Conservation (phyloP, 768 basidiomycete species). For the Cystofilobasidium ferigula region DNA sequence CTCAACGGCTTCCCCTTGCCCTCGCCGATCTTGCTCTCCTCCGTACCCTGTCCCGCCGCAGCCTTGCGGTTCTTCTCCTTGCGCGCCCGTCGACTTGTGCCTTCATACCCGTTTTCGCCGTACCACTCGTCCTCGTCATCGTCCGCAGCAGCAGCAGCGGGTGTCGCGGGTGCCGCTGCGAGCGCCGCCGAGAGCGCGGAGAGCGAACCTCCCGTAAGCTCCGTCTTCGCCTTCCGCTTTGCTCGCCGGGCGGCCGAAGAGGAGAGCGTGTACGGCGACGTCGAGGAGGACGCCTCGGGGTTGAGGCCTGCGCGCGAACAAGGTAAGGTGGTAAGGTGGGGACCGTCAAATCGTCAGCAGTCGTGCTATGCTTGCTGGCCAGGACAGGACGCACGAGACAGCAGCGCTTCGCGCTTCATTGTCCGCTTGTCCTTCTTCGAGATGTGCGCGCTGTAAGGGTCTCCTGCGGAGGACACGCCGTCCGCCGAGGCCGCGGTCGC, state of each 20-base stretch:
- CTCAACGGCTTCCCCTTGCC: slow-evolving; percentile 20
- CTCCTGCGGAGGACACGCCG: neutral
- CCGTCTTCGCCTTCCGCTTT: slow-evolving; percentile 17
- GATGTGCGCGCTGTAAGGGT: neutral
- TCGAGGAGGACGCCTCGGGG: neutral
- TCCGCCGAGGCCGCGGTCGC: neutral
- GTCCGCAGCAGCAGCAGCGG: neutral
- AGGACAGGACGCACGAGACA: slow-evolving; percentile 14
- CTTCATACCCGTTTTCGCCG: slow-evolving; percentile 9
- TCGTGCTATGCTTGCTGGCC: too few relatives aligned
- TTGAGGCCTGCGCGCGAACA: neutral
- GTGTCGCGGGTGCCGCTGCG: neutral
- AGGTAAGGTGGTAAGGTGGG: neutral
- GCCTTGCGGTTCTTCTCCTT: slow-evolving; percentile 7
- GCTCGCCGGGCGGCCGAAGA: slow-evolving; percentile 13
- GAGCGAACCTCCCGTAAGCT: slow-evolving; percentile 18
- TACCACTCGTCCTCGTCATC: slow-evolving; percentile 13
- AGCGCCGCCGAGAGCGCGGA: neutral
- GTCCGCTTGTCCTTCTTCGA: slow-evolving; percentile 24
- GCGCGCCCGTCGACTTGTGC: neutral
- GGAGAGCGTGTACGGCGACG: slow-evolving; percentile 14
- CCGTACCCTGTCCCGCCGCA: neutral
- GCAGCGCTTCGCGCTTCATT: slow-evolving; percentile 13
- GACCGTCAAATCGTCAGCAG: too few relatives aligned
- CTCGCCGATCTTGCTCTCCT: slow-evolving; percentile 19